Base-by-base conservation (phyloP, 169 alveolate genomes). In the Plasmodium malariae region DNA sequence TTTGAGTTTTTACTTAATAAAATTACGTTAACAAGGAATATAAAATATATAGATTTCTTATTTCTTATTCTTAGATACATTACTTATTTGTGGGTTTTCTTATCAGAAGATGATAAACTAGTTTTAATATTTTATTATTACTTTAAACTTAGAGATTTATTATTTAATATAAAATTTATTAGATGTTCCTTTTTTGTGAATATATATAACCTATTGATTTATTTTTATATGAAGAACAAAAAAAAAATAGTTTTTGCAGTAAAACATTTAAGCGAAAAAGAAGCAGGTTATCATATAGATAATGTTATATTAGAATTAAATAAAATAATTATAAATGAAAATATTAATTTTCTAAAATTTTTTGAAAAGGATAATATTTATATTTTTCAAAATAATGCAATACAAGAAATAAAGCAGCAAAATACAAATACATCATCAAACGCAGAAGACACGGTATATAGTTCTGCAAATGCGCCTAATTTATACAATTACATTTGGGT, bases 401-500 rank as follows among this genome's bases (percentile, higher is more conserved):
- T 60, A 49, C 36, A 63, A 76, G 9, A 19, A 11, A 48, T 34
- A 67, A 57, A 62, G 49, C 12, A 6, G 24, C 59, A 30, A 40
- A 26, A 51, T 9, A 62, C 5, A 9, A 36, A 43, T 9, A 40
- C 28, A 21, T 37, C 74, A 21, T 2, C 60, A 34, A 54, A 83
- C n/a, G 48, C 19, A 43, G 78, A 78, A 55, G 78, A 65, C 21
- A n/a, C n/a, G n/a, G 72, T 37, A 32, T 17, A 14, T 36, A 68
- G 32, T 24, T 2, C 3, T 54, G 32, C n/a, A 14, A 63, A 45
- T 34, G 36, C 0, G 12, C 51, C 30, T 40, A 86, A 60, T 70
- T 60, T 86, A 40, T 86, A 86, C 57, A 72, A 86, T 17, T 86
- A 71, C 48, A 48, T 86, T 4, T 86, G 92, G 92, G 36, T 68